Evolutionary conservation across 2,329 filamentous ascomycete genomes (phyloP).

Genomic region (Pseudogymnoascus sp.): DNA sequence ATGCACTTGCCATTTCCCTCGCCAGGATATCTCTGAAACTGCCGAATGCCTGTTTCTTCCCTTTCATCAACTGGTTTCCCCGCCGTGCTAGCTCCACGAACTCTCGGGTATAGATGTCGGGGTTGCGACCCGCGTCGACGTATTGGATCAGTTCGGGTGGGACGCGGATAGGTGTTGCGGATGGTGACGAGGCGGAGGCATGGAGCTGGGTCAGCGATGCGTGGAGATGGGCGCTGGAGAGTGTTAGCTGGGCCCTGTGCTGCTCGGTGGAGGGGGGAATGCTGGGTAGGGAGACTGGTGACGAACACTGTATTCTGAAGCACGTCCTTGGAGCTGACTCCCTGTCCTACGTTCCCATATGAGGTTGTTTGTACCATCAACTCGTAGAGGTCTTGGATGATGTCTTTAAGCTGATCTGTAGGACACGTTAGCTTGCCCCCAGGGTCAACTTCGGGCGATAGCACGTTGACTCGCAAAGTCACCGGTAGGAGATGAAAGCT

Average conservation of each 20-base stretch:
- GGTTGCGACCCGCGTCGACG: slow-evolving; percentile 63
- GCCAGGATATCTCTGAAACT: slow-evolving; percentile 55
- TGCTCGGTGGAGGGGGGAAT: slow-evolving; percentile 3
- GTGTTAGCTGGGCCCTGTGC: background rate
- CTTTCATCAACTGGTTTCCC: slow-evolving; percentile 57
- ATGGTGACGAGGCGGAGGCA: slow-evolving; percentile 33
- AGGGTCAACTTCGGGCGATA: background rate
- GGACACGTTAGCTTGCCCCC: background rate
- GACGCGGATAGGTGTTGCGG: slow-evolving; percentile 35
- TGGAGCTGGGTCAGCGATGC: slow-evolving; percentile 33
- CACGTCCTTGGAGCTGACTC: slow-evolving; percentile 42
- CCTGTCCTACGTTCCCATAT: slow-evolving; percentile 45
- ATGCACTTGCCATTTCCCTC: slow-evolving; percentile 23
- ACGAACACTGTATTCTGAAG: slow-evolving; percentile 44
- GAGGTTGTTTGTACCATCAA: slow-evolving; percentile 53
- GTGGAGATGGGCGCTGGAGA: slow-evolving; percentile 33
- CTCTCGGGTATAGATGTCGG: slow-evolving; percentile 66
- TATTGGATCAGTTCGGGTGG: slow-evolving; percentile 58
- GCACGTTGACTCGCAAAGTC: background rate
- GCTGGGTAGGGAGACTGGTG: slow-evolving; percentile 5
- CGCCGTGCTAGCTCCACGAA: slow-evolving; percentile 61
- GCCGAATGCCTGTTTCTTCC: slow-evolving; percentile 53
- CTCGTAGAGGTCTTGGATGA: slow-evolving; percentile 56
- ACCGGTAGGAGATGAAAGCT: background rate
- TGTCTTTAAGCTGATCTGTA: slow-evolving; percentile 49